Evolutionary conservation across 164 flowering plant genomes (phyloP).

Genomic region (Cinnamomum micranthum): DNA sequence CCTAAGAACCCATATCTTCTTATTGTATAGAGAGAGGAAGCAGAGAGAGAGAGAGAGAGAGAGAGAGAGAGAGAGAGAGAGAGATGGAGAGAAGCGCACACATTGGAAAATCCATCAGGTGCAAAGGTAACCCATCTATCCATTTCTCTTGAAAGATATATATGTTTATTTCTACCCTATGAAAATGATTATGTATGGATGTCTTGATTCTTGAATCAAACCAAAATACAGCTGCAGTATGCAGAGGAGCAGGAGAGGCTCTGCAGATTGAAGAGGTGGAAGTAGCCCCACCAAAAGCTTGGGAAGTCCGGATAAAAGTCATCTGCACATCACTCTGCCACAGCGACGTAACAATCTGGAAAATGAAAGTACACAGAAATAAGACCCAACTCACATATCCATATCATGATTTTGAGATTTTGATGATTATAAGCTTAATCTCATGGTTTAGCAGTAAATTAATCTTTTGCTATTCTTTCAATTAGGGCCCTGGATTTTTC

Average conservation of each 20-base stretch:
- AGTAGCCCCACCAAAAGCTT: constrained; percentile 54
- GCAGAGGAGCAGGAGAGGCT: constrained; percentile 46
- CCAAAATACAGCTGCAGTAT: constrained; percentile 40
- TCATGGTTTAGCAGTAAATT: not conserved
- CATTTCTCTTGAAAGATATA: not conserved
- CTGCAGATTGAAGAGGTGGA: constrained; percentile 52
- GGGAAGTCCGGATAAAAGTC: constrained; percentile 57
- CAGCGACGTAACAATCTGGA: constrained; percentile 52
- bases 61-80: not conserved
- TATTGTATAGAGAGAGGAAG: too few species aligned
- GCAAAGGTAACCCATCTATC: not conserved
- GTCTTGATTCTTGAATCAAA: too few species aligned
- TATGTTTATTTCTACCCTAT: not conserved
- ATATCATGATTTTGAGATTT: not conserved
- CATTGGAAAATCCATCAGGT: not conserved
- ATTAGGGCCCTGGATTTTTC: constrained; percentile 32
- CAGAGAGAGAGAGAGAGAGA: not conserved
- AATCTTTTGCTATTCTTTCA: not conserved
- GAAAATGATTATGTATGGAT: not conserved
- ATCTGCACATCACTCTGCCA: constrained; percentile 67
- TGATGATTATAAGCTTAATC: not conserved
- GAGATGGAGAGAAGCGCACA: constrained; percentile 2
- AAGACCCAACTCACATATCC: not conserved
- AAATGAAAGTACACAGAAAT: constrained; percentile 8
- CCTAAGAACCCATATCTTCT: too few species aligned